Evolutionary conservation across 129 eudicot genomes (phyloP).

Genomic region (Pittosporum tobira): DNA sequence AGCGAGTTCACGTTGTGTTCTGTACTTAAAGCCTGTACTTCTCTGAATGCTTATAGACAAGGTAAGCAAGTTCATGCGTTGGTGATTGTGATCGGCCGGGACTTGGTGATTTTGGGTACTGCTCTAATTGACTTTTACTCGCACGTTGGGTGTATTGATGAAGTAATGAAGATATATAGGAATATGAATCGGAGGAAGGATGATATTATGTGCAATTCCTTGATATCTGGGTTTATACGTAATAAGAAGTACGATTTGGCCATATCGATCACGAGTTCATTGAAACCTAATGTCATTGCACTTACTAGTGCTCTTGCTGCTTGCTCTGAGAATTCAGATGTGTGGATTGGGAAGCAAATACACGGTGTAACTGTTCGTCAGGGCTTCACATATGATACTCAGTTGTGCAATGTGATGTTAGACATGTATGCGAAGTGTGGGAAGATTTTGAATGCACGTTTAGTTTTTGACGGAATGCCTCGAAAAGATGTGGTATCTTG

Average conservation of each 20-base stretch:
- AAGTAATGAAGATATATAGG: slow-evolving; percentile 20
- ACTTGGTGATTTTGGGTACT: slow-evolving; percentile 26
- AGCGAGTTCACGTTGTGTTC: slow-evolving; percentile 28
- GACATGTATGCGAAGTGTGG: slow-evolving; percentile 36
- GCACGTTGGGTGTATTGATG: slow-evolving; percentile 14
- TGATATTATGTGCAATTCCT: slow-evolving; percentile 20
- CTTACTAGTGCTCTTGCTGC: slow-evolving; percentile 29
- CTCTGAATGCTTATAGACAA: slow-evolving; percentile 21
- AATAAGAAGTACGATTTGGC: slow-evolving; percentile 25
- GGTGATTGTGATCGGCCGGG: slow-evolving; percentile 21
- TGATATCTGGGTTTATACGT: slow-evolving; percentile 27
- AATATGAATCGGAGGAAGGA: slow-evolving; percentile 19
- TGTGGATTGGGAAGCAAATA: slow-evolving; percentile 35
- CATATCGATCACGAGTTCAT: slow-evolving; percentile 18
- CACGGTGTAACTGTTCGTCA: slow-evolving; percentile 21
- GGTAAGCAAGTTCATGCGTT: slow-evolving; percentile 32
- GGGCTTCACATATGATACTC: slow-evolving; percentile 21
- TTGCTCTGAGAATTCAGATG: slow-evolving; percentile 30
- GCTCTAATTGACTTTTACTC: slow-evolving; percentile 31
- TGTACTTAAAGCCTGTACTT: slow-evolving; percentile 31
- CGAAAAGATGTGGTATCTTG: slow-evolving; percentile 29
- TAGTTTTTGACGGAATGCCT: slow-evolving; percentile 20
- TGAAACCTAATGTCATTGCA: slow-evolving; percentile 24
- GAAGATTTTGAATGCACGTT: slow-evolving; percentile 11
- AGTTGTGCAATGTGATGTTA: slow-evolving; percentile 20